A percentile compares a stretch with the other conserved stretches of the same genome.
Conservation (phyloP, 495 filamentous ascomycete genomes). For the Penicillium robsamsonii region DNA sequence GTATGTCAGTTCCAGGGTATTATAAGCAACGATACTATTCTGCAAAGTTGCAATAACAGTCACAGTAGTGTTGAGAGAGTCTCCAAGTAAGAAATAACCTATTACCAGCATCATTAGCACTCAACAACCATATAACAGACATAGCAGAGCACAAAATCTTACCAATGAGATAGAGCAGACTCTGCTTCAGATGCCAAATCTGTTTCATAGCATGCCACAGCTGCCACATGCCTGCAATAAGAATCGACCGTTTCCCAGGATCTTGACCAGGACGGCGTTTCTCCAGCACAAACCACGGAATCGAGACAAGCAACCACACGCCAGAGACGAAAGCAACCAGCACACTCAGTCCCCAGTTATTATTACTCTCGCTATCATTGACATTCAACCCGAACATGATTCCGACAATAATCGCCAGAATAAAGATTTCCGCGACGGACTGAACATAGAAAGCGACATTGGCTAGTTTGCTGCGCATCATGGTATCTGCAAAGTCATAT, state of each 20-base stretch:
- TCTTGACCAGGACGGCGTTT: slow-evolving; percentile 60
- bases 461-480: slow-evolving; percentile 59
- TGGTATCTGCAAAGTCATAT: slow-evolving; percentile 59
- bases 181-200: slow-evolving; percentile 64
- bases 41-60: slow-evolving; percentile 63
- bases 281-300: slow-evolving; percentile 65
- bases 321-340: slow-evolving; percentile 63
- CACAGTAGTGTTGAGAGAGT: slow-evolving; percentile 66
- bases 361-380: slow-evolving; percentile 54
- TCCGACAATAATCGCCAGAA: slow-evolving; percentile 60
- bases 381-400: slow-evolving; percentile 61
- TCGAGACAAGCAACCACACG: slow-evolving; percentile 57
- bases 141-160: neutral
- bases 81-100: slow-evolving; percentile 64
- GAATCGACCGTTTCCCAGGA: slow-evolving; percentile 41
- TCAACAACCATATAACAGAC: neutral
- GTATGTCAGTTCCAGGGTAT: slow-evolving; percentile 59
- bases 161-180: slow-evolving; percentile 61
- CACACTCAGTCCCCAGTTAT: slow-evolving; percentile 64
- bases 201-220: slow-evolving; percentile 54
- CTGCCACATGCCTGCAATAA: slow-evolving; percentile 59
- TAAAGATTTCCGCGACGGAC: slow-evolving; percentile 57
- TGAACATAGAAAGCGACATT: slow-evolving; percentile 64
- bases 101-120: neutral
- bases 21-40: slow-evolving; percentile 60